These are phyloP conservation scores for Populus pruinosa DNA, from an alignment of 345 rosid species.

Conservation along the genomic window DNA sequence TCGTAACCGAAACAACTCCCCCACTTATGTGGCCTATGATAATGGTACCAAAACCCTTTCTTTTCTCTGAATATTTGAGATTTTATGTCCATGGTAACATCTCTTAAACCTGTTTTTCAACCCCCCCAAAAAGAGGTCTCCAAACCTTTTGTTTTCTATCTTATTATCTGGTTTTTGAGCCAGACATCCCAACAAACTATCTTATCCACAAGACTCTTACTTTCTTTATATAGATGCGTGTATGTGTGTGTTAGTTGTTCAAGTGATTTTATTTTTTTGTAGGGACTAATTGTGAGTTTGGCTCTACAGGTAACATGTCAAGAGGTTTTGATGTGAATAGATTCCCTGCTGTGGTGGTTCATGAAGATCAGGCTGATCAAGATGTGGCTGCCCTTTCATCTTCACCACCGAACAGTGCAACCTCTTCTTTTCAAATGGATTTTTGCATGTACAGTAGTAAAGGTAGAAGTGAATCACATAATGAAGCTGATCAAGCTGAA, in stretches of 20 bases:
- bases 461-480: slow-evolving; percentile 42
- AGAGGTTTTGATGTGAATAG: slow-evolving; percentile 51
- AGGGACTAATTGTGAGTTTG: slow-evolving; percentile 20
- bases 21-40: not conserved
- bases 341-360: slow-evolving; percentile 13
- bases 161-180: not conserved
- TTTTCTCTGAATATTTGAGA: not conserved
- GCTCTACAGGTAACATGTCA: slow-evolving; percentile 13
- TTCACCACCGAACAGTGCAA: slow-evolving; percentile 65
- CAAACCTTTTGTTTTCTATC: not conserved
- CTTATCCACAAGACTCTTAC: not conserved
- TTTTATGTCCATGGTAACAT: not conserved
- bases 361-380: slow-evolving; percentile 49
- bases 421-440: slow-evolving; percentile 80
- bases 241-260: not conserved
- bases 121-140: not conserved
- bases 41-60: slow-evolving; percentile 40
- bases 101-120: not conserved
- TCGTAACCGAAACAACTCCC: slow-evolving; percentile 19
- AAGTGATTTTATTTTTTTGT: not conserved
- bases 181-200: not conserved
- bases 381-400: slow-evolving; percentile 48
- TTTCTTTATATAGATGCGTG: not conserved
- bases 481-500: slow-evolving; percentile 35
- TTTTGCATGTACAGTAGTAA: slow-evolving; percentile 54